These are phyloP conservation scores for Priceomyces medius DNA, from an alignment of 805 yeast species.

Conservation along the genomic window DNA sequence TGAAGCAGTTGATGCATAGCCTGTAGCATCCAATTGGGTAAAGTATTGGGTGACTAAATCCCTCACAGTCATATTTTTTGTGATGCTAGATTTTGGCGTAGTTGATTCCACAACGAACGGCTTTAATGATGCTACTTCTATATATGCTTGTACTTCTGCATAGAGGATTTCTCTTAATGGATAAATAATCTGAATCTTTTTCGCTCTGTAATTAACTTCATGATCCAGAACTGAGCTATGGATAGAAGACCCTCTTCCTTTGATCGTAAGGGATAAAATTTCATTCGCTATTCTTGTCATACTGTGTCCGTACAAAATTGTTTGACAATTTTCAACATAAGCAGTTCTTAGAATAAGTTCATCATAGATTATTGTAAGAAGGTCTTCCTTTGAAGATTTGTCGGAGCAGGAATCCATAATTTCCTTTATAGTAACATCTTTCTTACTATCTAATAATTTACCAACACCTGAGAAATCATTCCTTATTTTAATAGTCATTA, in stretches of 20 bases:
- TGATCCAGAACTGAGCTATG: constrained; percentile 51
- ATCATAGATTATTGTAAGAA: constrained; percentile 46
- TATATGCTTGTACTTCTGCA: constrained; percentile 64
- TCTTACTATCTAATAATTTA: constrained; percentile 8
- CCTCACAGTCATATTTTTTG: constrained; percentile 76
- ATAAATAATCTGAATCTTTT: constrained; percentile 48
- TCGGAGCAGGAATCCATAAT: constrained; percentile 42
- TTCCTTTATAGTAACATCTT: constrained; percentile 23
- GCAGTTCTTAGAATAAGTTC: constrained; percentile 52
- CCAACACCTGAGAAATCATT: constrained; percentile 23
- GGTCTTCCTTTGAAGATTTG: constrained; percentile 67
- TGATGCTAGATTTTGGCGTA: constrained; percentile 35
- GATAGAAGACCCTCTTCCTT: constrained; percentile 79
- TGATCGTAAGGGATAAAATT: constrained; percentile 74
- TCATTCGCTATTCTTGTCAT: constrained; percentile 84
- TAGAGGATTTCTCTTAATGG: constrained; percentile 77
- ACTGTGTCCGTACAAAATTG: constrained; percentile 71
- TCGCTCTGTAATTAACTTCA: constrained; percentile 23
- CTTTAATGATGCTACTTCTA: constrained; percentile 39
- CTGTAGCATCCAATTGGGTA: constrained; percentile 60
- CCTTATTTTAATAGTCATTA: constrained; percentile 33
- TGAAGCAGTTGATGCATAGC: constrained; percentile 85
- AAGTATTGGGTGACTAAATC: constrained; percentile 77
- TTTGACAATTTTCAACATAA: constrained; percentile 40
- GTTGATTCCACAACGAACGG: constrained; percentile 23